Evolutionary conservation across 352 stramenopile genomes (phyloP).

Genomic region (Albugo candida): DNA sequence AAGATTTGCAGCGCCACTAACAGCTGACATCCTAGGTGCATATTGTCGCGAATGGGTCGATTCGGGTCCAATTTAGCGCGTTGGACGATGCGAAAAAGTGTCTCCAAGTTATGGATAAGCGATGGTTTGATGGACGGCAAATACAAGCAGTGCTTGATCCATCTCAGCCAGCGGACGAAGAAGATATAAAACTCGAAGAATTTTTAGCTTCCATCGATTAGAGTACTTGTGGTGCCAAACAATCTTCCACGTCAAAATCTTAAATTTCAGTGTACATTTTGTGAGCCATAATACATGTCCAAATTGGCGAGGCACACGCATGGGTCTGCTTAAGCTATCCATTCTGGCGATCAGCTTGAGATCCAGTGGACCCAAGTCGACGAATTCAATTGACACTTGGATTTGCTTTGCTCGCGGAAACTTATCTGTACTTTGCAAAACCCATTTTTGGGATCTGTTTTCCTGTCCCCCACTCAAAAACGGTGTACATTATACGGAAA

Average conservation of each 20-base stretch:
- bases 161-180: conserved; percentile 24
- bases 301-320: too few relatives aligned
- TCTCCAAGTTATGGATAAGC: conserved; percentile 48
- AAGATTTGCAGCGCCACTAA: not conserved
- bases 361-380: too few relatives aligned
- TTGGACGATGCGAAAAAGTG: conserved; percentile 42
- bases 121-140: conserved; percentile 60
- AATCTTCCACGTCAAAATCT: too few relatives aligned
- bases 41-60: conserved; percentile 34
- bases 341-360: too few relatives aligned
- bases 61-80: conserved; percentile 34
- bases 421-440: too few relatives aligned
- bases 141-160: conserved; percentile 43
- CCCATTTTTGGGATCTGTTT: too few relatives aligned
- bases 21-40: conserved; percentile 17
- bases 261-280: conserved; percentile 1
- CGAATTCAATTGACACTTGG: too few relatives aligned
- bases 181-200: conserved; percentile 48
- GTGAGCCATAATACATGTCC: too few relatives aligned
- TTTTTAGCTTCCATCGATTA: conserved; percentile 54
- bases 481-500: too few relatives aligned
- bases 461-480: too few relatives aligned
- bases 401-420: too few relatives aligned
- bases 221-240: not conserved
- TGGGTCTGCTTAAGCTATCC: too few relatives aligned